Conservation (phyloP, 2,329 filamentous ascomycete species). For the Tolypocladium tundrense region DNA sequence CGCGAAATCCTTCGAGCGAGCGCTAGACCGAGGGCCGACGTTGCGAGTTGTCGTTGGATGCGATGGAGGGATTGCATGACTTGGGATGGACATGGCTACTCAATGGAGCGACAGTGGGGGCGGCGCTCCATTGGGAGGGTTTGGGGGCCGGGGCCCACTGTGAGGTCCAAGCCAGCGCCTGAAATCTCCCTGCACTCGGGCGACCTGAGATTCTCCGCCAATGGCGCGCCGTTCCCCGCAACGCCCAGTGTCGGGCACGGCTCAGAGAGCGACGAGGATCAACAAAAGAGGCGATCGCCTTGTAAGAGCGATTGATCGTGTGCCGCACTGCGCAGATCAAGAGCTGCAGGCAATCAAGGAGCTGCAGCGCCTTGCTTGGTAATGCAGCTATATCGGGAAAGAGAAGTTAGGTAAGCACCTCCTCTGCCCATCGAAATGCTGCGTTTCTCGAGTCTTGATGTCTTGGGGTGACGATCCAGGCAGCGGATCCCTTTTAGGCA, state of each 20-base stretch:
- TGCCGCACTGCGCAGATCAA: too few species aligned
- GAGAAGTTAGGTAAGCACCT: too few species aligned
- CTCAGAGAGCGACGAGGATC: not conserved
- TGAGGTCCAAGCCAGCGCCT: not conserved
- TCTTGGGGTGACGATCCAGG: not conserved
- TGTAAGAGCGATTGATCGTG: too few species aligned
- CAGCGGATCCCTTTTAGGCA: not conserved
- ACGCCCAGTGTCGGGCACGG: not conserved
- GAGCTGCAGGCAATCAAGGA: too few species aligned
- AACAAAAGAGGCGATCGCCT: not conserved
- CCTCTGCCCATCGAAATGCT: too few species aligned
- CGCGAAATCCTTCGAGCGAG: not conserved
- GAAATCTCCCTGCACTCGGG: not conserved
- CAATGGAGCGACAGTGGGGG: not conserved
- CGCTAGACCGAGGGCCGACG: not conserved
- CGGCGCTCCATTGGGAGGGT: not conserved
- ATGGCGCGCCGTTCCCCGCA: not conserved
- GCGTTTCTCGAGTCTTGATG: too few species aligned
- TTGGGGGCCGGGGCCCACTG: not conserved
- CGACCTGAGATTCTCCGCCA: slow-evolving; percentile 3
- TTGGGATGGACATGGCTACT: not conserved
- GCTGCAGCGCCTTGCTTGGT: too few species aligned
- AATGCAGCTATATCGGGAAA: too few species aligned
- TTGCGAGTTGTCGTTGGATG: not conserved
- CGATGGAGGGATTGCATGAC: not conserved